Percentiles rank a stretch among this genome's conserved stretches.
These are phyloP conservation scores for Naganishia vaughanmartiniae DNA, from an alignment of 768 basidiomycete genomes.

Conservation along the genomic window DNA sequence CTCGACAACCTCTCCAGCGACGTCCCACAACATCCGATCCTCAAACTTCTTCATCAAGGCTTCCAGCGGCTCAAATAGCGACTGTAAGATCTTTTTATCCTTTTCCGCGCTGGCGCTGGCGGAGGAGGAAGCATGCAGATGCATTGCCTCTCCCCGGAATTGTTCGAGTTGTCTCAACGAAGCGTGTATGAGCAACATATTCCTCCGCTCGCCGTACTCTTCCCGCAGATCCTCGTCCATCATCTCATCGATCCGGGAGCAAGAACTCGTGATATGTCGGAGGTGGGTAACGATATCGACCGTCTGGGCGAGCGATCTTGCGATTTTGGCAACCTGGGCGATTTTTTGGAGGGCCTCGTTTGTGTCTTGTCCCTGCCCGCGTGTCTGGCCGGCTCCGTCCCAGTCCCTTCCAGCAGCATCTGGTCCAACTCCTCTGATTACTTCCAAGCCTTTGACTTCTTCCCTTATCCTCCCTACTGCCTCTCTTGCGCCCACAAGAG, in stretches of 20 bases:
- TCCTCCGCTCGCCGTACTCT: conserved; percentile 73
- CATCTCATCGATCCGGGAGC: conserved; percentile 74
- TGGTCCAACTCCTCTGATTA: conserved; percentile 60
- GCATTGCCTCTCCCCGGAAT: conserved; percentile 92
- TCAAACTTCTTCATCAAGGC: conserved; percentile 79
- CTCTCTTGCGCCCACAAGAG: conserved; percentile 47
- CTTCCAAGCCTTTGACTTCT: conserved; percentile 56
- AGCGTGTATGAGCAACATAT: conserved; percentile 84
- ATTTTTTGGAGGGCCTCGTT: conserved; percentile 71
- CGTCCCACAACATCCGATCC: conserved; percentile 65
- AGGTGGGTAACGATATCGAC: conserved; percentile 94
- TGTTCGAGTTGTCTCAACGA: conserved; percentile 87
- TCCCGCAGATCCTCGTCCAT: conserved; percentile 71
- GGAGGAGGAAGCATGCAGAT: conserved; percentile 58
- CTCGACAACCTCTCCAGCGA: conserved; percentile 45
- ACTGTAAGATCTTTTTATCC: conserved; percentile 39
- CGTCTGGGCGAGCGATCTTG: conserved; percentile 89
- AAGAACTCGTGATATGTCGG: conserved; percentile 81
- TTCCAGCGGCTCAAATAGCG: conserved; percentile 82
- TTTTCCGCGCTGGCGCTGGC: conserved; percentile 67
- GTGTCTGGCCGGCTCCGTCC: conserved; percentile 82
- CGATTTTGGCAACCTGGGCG: conserved; percentile 83
- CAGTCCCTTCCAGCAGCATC: conserved; percentile 71
- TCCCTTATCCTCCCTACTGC: conserved; percentile 43
- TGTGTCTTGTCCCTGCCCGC: conserved; percentile 70